Percentiles rank a stretch among this genome's conserved stretches.
These are phyloP conservation scores for Annulohypoxylon nitens DNA, from an alignment of 495 filamentous ascomycete species.

Conservation along the genomic window DNA sequence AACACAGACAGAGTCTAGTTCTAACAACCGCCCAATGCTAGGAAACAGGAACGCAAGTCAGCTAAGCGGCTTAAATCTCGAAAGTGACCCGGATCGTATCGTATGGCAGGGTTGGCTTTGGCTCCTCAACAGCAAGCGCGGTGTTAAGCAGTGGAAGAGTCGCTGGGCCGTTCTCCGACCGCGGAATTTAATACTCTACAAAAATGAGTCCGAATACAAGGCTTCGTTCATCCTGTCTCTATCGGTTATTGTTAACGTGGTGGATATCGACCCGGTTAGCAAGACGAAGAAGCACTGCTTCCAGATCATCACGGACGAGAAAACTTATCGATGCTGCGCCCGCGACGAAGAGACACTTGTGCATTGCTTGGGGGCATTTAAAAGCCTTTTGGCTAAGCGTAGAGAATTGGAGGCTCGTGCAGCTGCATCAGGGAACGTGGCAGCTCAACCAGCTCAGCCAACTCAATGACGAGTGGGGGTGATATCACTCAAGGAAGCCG, in stretches of 20 bases:
- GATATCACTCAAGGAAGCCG: constrained; percentile 19
- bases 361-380: constrained; percentile 88
- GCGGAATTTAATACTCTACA: constrained; percentile 89
- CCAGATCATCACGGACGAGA: constrained; percentile 95
- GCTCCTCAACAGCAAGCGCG: constrained; percentile 85
- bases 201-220: constrained; percentile 91
- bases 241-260: constrained; percentile 85
- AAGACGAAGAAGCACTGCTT: constrained; percentile 87
- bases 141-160: constrained; percentile 93
- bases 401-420: constrained; percentile 64
- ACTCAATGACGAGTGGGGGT: constrained; percentile 26
- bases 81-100: constrained; percentile 75
- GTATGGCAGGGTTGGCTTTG: constrained; percentile 93
- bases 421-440: constrained; percentile 47
- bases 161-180: constrained; percentile 93
- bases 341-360: constrained; percentile 84
- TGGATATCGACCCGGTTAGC: constrained; percentile 90
- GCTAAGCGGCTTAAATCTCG: constrained; percentile 64
- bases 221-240: constrained; percentile 86
- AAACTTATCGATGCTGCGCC: constrained; percentile 89
- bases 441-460: neutral
- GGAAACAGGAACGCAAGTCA: constrained; percentile 68
- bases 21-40: constrained; percentile 46
- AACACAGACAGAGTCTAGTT: constrained; percentile 33
- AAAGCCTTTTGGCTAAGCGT: constrained; percentile 84